phyloP scores from a whole-genome alignment of 202 grass and related monocot species.

The Elaeis oleifera region DNA sequence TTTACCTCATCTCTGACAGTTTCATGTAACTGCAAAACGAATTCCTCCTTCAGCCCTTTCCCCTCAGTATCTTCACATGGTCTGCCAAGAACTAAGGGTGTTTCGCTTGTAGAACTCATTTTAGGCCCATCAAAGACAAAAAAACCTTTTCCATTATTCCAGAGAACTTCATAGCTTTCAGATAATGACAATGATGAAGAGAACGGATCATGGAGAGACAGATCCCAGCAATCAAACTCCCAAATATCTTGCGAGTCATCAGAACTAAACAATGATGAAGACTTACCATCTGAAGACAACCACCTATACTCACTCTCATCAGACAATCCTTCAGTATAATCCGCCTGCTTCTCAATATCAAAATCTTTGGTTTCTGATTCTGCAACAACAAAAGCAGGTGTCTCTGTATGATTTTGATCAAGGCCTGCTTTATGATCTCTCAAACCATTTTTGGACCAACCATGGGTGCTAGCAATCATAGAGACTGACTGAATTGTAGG shows the following conservation, averaged over 20 bases:
- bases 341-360: slow-evolving; percentile 6
- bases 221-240: slow-evolving; percentile 4
- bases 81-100: slow-evolving; percentile 1
- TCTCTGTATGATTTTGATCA: too few species aligned
- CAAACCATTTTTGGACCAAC: too few species aligned
- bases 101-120: background rate
- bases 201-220: slow-evolving; percentile 29
- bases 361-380: background rate
- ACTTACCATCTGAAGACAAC: slow-evolving; percentile 20
- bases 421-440: too few species aligned
- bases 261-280: slow-evolving; percentile 22
- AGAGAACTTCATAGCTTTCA: slow-evolving; percentile 1
- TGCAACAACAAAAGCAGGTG: background rate
- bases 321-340: background rate
- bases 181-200: slow-evolving; percentile 25
- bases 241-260: slow-evolving; percentile 24
- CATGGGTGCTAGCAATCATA: too few species aligned
- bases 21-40: background rate
- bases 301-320: background rate
- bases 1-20: slow-evolving; percentile 15
- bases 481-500: too few species aligned
- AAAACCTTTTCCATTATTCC: slow-evolving; percentile 15
- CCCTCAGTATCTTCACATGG: background rate
- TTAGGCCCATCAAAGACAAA: slow-evolving; percentile 9
- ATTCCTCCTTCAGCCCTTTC: background rate